A percentile compares a stretch with the other conserved stretches of the same genome.
Conservation (phyloP, 2,329 filamentous ascomycete species). For the Huntiella decipiens region DNA sequence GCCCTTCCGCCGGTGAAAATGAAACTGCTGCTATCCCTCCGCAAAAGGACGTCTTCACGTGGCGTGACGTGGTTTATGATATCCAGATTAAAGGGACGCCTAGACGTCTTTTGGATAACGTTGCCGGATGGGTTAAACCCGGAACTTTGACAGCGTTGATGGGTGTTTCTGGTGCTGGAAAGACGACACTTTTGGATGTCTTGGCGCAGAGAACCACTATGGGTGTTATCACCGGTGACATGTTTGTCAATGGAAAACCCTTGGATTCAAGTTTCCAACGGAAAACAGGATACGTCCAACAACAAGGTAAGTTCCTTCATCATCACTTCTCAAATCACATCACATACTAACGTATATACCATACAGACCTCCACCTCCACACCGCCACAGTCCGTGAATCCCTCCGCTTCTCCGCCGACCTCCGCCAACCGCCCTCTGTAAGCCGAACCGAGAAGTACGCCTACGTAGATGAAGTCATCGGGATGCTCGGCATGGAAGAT, state of each 20-base stretch:
- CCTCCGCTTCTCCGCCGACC: conserved; percentile 35
- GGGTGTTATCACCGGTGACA: conserved; percentile 74
- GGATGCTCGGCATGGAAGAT: conserved; percentile 47
- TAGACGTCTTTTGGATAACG: conserved; percentile 61
- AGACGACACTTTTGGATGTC: conserved; percentile 76
- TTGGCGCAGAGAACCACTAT: conserved; percentile 72
- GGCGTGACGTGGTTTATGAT: conserved; percentile 55
- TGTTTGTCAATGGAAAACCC: conserved; percentile 45
- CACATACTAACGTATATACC: background rate
- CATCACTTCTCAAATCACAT: background rate
- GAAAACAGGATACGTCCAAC: conserved; percentile 73
- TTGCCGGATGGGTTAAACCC: conserved; percentile 87
- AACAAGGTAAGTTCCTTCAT: conserved; percentile 28
- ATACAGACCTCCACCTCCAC: conserved; percentile 32
- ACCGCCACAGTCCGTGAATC: conserved; percentile 37
- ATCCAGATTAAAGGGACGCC: conserved; percentile 56
- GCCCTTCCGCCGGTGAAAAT: background rate
- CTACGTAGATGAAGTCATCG: conserved; percentile 46
- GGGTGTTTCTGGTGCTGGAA: conserved; percentile 85
- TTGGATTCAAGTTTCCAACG: conserved; percentile 73
- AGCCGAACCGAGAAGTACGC: conserved; percentile 37
- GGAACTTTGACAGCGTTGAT: conserved; percentile 79
- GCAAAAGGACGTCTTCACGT: conserved; percentile 49
- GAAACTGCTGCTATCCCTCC: conserved; percentile 18
- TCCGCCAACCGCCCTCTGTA: conserved; percentile 35